Conservation (phyloP, 306 rosid species). For the Trichosanthes truncata region DNA sequence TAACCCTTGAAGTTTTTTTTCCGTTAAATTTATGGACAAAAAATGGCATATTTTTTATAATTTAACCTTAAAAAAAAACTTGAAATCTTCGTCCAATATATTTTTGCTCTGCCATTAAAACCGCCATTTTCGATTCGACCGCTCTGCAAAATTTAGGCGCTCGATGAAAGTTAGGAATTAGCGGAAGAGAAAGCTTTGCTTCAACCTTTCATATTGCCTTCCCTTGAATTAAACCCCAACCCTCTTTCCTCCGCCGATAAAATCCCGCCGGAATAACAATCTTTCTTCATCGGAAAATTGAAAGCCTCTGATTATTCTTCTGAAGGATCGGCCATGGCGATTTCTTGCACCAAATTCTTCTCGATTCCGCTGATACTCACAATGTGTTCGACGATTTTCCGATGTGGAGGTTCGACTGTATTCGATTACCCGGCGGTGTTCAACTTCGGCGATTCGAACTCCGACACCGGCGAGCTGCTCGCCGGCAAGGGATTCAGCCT, state of each 20-base stretch:
- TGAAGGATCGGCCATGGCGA: slow-evolving; percentile 25
- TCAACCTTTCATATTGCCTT: slow-evolving; percentile 23
- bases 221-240: slow-evolving; percentile 32
- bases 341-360: slow-evolving; percentile 15
- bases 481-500: slow-evolving; percentile 46
- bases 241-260: slow-evolving; percentile 6
- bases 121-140: background rate
- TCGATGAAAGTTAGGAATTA: background rate
- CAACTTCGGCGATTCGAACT: slow-evolving; percentile 89
- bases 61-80: too few species aligned
- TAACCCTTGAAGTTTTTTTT: too few species aligned
- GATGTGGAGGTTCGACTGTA: slow-evolving; percentile 20
- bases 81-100: background rate
- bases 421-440: slow-evolving; percentile 54
- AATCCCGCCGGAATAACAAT: background rate
- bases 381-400: slow-evolving; percentile 22
- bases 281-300: background rate
- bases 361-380: slow-evolving; percentile 17
- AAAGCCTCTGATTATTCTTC: background rate
- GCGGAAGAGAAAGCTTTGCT: slow-evolving; percentile 12
- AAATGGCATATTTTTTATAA: too few species aligned
- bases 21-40: too few species aligned
- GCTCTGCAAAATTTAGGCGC: background rate
- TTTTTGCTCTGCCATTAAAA: background rate
- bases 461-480: slow-evolving; percentile 64